These are phyloP conservation scores for Aspergillus fischeri DNA, from an alignment of 2,329 filamentous ascomycete species.

Conservation along the genomic window DNA sequence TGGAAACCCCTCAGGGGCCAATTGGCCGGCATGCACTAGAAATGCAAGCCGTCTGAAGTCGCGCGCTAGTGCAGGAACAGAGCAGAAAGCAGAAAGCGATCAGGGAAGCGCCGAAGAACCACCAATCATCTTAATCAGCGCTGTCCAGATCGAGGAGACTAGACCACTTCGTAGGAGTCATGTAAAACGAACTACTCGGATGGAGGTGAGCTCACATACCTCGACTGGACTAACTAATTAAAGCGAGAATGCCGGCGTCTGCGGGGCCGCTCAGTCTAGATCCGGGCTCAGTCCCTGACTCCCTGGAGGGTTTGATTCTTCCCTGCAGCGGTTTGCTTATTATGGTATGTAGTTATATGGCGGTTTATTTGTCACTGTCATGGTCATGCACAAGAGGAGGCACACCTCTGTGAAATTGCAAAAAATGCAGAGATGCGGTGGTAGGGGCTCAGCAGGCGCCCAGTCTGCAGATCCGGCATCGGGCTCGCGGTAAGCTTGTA, in stretches of 20 bases:
- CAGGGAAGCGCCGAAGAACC: not conserved
- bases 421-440: not conserved
- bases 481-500: not conserved
- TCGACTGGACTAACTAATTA: not conserved
- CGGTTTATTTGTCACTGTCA: not conserved
- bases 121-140: not conserved
- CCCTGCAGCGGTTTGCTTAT: not conserved
- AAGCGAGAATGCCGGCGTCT: constrained; percentile 3
- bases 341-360: not conserved
- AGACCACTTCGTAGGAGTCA: not conserved
- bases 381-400: not conserved
- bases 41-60: not conserved
- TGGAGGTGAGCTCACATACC: not conserved
- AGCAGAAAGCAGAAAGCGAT: not conserved
- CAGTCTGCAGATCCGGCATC: not conserved
- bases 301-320: not conserved
- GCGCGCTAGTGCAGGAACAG: constrained; percentile 21
- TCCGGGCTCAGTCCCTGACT: not conserved
- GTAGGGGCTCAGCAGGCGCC: not conserved
- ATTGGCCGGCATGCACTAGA: not conserved
- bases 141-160: not conserved
- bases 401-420: not conserved
- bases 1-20: not conserved
- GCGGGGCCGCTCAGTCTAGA: not conserved
- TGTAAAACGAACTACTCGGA: not conserved